Evolutionary conservation across 2,329 filamentous ascomycete species (phyloP).

Genomic region (Aureobasidium sp.): DNA sequence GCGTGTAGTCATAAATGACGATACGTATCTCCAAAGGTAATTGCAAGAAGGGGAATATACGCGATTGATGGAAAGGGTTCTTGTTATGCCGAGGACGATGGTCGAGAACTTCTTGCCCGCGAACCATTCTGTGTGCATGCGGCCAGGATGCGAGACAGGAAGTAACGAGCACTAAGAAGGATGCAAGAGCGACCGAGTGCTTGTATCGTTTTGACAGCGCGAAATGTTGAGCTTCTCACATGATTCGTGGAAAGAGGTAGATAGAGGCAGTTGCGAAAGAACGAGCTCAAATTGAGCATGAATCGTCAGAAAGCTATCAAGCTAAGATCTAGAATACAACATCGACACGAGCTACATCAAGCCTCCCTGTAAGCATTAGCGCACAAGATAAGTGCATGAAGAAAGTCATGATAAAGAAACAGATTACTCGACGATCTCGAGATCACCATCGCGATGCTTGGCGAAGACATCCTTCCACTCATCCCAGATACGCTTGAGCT

Average conservation of each 20-base stretch:
- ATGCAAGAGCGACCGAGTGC: background rate
- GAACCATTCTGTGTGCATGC: background rate
- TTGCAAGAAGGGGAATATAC: background rate
- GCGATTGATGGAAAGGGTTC: background rate
- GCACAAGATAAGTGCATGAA: background rate
- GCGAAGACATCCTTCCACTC: constrained; percentile 72
- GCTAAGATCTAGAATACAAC: background rate
- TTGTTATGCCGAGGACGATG: background rate
- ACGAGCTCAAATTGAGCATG: background rate
- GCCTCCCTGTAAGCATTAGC: background rate
- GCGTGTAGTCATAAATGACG: background rate
- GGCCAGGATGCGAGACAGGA: background rate
- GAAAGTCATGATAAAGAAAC: background rate
- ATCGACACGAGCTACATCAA: background rate
- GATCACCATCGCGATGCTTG: constrained; percentile 53
- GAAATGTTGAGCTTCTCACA: background rate
- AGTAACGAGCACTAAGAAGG: background rate
- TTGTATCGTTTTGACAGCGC: background rate
- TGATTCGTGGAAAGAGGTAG: background rate
- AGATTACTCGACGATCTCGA: constrained; percentile 56
- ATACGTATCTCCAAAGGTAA: background rate
- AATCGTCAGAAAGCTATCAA: background rate
- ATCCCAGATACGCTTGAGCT: constrained; percentile 67
- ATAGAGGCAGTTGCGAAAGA: background rate
- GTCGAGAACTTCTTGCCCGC: background rate